Evolutionary conservation across 2,329 filamentous ascomycete genomes (phyloP).

Genomic region (Kalmusia sp.): DNA sequence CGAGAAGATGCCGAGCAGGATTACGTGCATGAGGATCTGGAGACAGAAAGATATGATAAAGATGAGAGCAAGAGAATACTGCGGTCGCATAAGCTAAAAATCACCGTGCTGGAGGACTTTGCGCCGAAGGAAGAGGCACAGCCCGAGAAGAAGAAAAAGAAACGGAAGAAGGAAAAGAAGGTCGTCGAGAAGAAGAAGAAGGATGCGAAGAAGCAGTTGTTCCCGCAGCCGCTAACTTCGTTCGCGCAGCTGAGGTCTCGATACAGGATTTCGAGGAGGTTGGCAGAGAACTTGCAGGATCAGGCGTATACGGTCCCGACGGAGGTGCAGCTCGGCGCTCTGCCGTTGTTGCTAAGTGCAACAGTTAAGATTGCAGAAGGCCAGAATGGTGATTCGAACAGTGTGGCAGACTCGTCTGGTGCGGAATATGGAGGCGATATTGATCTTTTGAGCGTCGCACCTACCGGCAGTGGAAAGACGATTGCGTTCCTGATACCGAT

Average conservation of each 20-base stretch:
- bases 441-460: conserved; percentile 87
- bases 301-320: conserved; percentile 90
- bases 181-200: conserved; percentile 49
- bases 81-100: conserved; percentile 82
- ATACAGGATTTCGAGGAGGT: conserved; percentile 75
- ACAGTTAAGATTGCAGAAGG: conserved; percentile 19
- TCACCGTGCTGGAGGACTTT: conserved; percentile 71
- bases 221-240: conserved; percentile 78
- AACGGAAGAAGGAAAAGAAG: conserved; percentile 50
- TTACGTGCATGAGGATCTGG: conserved; percentile 3
- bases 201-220: conserved; percentile 68
- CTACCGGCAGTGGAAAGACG: conserved; percentile 96
- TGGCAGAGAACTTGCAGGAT: conserved; percentile 80
- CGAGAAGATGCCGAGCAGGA: conserved; percentile 9
- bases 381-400: conserved; percentile 41
- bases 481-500: conserved; percentile 89
- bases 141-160: conserved; percentile 62
- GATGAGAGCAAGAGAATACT: conserved; percentile 77
- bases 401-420: conserved; percentile 36
- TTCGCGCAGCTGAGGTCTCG: conserved; percentile 75
- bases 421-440: conserved; percentile 52
- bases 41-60: conserved; percentile 59
- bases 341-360: conserved; percentile 76
- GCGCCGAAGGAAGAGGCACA: conserved; percentile 44
- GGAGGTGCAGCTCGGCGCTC: conserved; percentile 86